Conservation (phyloP, 139 green algal species). For the Tetraselmis striata region DNA sequence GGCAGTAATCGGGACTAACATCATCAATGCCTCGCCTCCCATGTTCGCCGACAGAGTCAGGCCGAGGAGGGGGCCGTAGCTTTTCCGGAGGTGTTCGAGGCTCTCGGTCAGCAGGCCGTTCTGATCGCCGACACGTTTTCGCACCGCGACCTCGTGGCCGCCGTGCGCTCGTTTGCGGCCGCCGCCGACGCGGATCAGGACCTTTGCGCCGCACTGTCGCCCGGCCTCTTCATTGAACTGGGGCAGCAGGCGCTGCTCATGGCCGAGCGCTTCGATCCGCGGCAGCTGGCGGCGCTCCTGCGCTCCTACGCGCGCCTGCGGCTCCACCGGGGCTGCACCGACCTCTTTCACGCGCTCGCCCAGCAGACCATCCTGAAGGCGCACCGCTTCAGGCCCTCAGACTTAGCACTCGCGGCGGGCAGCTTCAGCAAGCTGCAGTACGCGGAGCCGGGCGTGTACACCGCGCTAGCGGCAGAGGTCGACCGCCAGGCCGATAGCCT, state of each 20-base stretch:
- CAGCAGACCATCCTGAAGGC: neutral
- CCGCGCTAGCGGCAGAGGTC: neutral
- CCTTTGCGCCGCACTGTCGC: too few relatives aligned
- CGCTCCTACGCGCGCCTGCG: neutral
- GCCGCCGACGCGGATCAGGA: neutral
- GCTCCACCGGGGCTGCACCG: neutral
- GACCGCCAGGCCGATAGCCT: neutral
- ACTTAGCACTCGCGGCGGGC: neutral
- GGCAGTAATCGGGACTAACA: too few relatives aligned
- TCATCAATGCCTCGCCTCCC: too few relatives aligned
- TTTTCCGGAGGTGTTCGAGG: neutral
- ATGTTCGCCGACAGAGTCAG: too few relatives aligned
- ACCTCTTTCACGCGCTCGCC: neutral
- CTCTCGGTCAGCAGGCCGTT: neutral
- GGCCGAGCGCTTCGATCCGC: neutral
- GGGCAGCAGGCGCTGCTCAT: neutral
- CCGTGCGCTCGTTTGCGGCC: neutral
- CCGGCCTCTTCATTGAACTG: neutral
- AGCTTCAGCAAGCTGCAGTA: neutral
- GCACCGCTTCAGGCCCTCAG: neutral
- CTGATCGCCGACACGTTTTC: neutral
- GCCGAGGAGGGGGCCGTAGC: too few relatives aligned
- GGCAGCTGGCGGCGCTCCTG: neutral
- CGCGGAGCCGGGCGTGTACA: neutral
- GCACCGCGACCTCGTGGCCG: neutral